Conservation (phyloP, 306 rosid genomes). For the Spatholobus suberectus region DNA sequence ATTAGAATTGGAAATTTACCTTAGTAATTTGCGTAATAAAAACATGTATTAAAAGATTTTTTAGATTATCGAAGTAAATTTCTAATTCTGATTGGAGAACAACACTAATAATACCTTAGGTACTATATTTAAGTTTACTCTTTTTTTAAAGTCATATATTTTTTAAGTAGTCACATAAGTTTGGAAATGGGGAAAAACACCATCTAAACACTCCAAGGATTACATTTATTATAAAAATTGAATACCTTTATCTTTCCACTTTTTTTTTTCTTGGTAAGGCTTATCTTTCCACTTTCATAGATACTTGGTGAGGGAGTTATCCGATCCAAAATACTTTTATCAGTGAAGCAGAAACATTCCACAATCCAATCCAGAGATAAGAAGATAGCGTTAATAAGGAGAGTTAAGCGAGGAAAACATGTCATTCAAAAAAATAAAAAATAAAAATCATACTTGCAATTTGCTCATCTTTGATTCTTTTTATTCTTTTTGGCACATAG, state of each 20-base stretch:
- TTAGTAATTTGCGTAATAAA: too few species aligned
- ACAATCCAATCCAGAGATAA: constrained; percentile 19
- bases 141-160: too few species aligned
- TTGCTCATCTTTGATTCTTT: not conserved
- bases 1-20: too few species aligned
- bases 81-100: too few species aligned
- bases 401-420: not conserved
- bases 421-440: not conserved
- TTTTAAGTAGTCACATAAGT: too few species aligned
- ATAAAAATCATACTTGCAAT: not conserved
- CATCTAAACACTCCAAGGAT: not conserved
- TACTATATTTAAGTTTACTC: too few species aligned
- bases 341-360: not conserved
- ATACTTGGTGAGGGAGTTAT: not conserved
- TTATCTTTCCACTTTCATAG: not conserved
- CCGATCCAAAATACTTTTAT: constrained; percentile 1
- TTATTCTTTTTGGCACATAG: not conserved
- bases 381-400: not conserved
- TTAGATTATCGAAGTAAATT: too few species aligned
- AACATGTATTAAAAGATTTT: too few species aligned
- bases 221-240: not conserved
- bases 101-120: too few species aligned
- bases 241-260: not conserved
- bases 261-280: too few species aligned
- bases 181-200: not conserved